Base-by-base conservation (phyloP, 2,329 filamentous ascomycete genomes). In the Colletotrichum shisoi region DNA sequence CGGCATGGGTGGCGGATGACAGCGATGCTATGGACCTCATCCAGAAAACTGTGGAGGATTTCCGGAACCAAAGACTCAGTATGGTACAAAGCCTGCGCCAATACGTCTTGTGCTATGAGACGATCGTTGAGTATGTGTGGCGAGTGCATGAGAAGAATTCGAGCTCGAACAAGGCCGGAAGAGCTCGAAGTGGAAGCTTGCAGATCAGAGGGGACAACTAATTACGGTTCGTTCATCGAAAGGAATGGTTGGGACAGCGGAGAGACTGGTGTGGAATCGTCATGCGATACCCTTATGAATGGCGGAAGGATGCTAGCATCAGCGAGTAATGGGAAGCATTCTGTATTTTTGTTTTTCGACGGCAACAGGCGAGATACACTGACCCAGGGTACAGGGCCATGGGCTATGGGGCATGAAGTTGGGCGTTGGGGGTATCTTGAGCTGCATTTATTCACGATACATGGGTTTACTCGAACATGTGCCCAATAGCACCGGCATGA, bases 61-160 rank as follows among this genome's bases (percentile, higher is more conserved):
- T 99, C 77, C 85, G 95, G 63, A 83, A 85, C 56, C 95, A 99
- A 80, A 84, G 95, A 71, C 80, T 97, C 21, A 97, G 93, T 78
- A 99, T 98, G 94, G 94, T 99, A 49, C 95, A 98, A 79, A 97
- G 91, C 73, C 80, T 98, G 65, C 85, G 92, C 68, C 95, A 99
- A 77, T 98, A 91, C 79, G 94, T 97, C 57, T 87, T 99, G 40
- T 99, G 95, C 78, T 99, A 99, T 77, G 95, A 99, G 81, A 96
- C 92, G 46, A 85, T 98, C 7, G 81, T 96, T 62, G 94, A 98
- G 78, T 99, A 94, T 93, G 78, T 95, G 34, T 80, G 78, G 72
- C 79, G 84, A 70, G 72, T 82, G 45, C 80, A 86, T 61, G 82
- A 82, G 49, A 70, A 69, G 12, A 68, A 63, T 1, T 68, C 66